Conservation (phyloP, 345 rosid species). For the Salix udensis region DNA sequence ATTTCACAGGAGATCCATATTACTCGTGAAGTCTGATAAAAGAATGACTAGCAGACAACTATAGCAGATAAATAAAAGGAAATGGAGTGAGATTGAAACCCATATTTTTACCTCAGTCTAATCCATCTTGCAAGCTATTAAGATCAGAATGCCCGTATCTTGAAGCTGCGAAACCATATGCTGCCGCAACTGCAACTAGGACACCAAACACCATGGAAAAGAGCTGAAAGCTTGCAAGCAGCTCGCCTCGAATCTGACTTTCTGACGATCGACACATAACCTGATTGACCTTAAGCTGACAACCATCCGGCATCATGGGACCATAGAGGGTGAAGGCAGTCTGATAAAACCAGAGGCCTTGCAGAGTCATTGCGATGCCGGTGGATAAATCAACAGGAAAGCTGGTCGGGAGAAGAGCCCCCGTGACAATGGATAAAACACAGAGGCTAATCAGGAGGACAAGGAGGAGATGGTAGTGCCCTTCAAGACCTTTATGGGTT, state of each 20-base stretch:
- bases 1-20: neutral
- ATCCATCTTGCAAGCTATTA: constrained; percentile 24
- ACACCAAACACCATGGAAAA: constrained; percentile 62
- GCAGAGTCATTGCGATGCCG: constrained; percentile 78
- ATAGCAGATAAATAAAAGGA: neutral
- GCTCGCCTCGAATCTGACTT: constrained; percentile 65
- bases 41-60: neutral
- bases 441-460: constrained; percentile 77
- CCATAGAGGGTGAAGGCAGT: constrained; percentile 94
- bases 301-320: constrained; percentile 88
- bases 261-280: constrained; percentile 53
- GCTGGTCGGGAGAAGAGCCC: constrained; percentile 72
- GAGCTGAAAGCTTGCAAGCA: constrained; percentile 80
- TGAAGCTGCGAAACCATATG: constrained; percentile 55
- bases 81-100: neutral
- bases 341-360: constrained; percentile 98
- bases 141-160: constrained; percentile 41
- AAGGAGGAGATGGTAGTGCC: constrained; percentile 87
- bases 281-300: constrained; percentile 40
- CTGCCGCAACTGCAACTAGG: constrained; percentile 52
- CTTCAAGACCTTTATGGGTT: constrained; percentile 91
- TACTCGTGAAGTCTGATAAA: neutral
- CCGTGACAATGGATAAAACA: constrained; percentile 53
- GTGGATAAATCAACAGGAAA: constrained; percentile 70
- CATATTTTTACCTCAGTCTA: constrained; percentile 14